phyloP scores from a whole-genome alignment of 805 yeast genomes.

The Candida khao-thaluensis region DNA sequence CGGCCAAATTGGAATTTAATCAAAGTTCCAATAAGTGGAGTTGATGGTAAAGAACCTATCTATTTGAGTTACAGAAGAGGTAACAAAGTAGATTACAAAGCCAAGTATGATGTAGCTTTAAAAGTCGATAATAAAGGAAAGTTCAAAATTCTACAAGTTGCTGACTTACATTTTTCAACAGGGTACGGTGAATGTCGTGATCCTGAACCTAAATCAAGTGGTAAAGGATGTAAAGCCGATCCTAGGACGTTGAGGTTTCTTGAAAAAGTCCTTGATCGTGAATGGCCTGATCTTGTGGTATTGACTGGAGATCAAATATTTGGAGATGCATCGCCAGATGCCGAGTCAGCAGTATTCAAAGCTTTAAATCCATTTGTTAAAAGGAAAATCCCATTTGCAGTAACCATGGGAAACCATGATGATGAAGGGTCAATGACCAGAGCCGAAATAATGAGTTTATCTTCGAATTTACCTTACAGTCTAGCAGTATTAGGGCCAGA shows the following conservation, averaged over 20 bases:
- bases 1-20: conserved; percentile 64
- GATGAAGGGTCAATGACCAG: conserved; percentile 76
- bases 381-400: conserved; percentile 76
- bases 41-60: conserved; percentile 21
- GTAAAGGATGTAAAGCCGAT: conserved; percentile 72
- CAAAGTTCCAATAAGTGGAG: conserved; percentile 20
- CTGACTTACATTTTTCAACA: conserved; percentile 89
- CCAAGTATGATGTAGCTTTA: conserved; percentile 29
- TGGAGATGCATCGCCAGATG: conserved; percentile 77
- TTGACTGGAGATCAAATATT: conserved; percentile 89
- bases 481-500: conserved; percentile 61
- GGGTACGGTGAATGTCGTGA: conserved; percentile 80
- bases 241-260: conserved; percentile 64
- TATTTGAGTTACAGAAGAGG: conserved; percentile 38
- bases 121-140: conserved; percentile 43
- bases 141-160: conserved; percentile 82
- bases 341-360: conserved; percentile 79
- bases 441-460: conserved; percentile 56
- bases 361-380: conserved; percentile 67
- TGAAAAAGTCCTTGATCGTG: conserved; percentile 62
- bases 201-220: conserved; percentile 53
- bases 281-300: conserved; percentile 81
- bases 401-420: conserved; percentile 91
- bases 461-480: conserved; percentile 64
- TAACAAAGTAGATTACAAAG: conserved; percentile 27